A percentile compares a stretch with the other conserved stretches of the same genome.
Conservation (phyloP, 495 filamentous ascomycete genomes). For the Letharia lupina region DNA sequence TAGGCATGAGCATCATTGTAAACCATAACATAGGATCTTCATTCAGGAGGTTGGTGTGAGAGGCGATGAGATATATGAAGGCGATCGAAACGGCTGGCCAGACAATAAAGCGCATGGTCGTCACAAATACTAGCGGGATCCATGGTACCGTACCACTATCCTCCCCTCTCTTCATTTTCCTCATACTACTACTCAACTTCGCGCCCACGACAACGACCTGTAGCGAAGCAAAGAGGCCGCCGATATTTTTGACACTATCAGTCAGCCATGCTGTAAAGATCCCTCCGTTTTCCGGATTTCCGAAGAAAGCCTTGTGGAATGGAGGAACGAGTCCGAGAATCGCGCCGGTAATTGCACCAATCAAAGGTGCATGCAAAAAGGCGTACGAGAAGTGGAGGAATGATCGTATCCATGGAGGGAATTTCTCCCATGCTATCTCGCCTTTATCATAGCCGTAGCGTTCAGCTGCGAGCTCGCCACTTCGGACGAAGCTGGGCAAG, state of each 20-base stretch:
- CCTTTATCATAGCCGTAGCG: slow-evolving; percentile 26
- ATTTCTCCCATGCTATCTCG: slow-evolving; percentile 31
- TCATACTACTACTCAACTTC: slow-evolving; percentile 49
- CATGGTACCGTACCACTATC: slow-evolving; percentile 43
- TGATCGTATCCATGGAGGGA: slow-evolving; percentile 33
- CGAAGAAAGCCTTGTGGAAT: slow-evolving; percentile 61
- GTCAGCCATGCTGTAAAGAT: slow-evolving; percentile 67
- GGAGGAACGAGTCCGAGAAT: slow-evolving; percentile 54
- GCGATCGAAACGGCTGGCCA: slow-evolving; percentile 57
- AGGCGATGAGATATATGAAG: slow-evolving; percentile 53
- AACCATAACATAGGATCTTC: slow-evolving; percentile 71
- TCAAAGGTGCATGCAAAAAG: slow-evolving; percentile 57
- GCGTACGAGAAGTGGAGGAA: slow-evolving; percentile 39
- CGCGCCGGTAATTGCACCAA: slow-evolving; percentile 55
- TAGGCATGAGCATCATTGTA: slow-evolving; percentile 68
- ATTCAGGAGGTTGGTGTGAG: slow-evolving; percentile 46
- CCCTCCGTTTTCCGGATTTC: slow-evolving; percentile 52
- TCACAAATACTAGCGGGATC: slow-evolving; percentile 44
- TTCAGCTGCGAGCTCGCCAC: slow-evolving; percentile 21
- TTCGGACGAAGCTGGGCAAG: slow-evolving; percentile 33
- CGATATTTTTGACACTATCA: slow-evolving; percentile 54
- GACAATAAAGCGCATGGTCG: slow-evolving; percentile 53
- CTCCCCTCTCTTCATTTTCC: slow-evolving; percentile 44
- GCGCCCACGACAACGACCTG: slow-evolving; percentile 68
- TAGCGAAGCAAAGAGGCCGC: slow-evolving; percentile 60